Percentiles rank a stretch among this genome's conserved stretches.
Conservation (phyloP, 169 alveolate species). For the Plasmodium gallinaceum region DNA sequence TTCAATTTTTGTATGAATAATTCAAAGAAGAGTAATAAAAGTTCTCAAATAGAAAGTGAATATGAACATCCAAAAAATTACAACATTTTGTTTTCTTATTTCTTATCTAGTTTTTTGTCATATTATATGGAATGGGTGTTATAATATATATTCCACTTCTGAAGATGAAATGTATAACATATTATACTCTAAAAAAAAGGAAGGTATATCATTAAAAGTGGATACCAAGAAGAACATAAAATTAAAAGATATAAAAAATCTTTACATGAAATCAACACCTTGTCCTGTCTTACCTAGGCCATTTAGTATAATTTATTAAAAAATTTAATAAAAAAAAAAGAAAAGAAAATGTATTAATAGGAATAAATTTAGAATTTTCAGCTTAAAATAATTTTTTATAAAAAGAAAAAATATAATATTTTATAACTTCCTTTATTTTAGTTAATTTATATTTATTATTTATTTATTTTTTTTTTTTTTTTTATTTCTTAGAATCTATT, state of each 20-base stretch:
- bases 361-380: background rate
- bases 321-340: conserved; percentile 1
- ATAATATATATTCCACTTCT: conserved; percentile 57
- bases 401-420: too few species aligned
- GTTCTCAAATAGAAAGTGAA: background rate
- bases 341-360: background rate
- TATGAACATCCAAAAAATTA: conserved; percentile 48
- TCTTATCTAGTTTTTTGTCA: conserved; percentile 69
- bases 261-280: conserved; percentile 33
- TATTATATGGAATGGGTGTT: conserved; percentile 75
- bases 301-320: conserved; percentile 28
- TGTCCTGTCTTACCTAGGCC: conserved; percentile 78
- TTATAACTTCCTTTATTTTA: background rate
- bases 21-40: conserved; percentile 14
- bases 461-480: conserved; percentile 16
- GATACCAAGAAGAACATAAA: conserved; percentile 26
- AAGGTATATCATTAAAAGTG: conserved; percentile 18
- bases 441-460: background rate
- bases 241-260: conserved; percentile 19
- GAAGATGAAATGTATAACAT: conserved; percentile 65
- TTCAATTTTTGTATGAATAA: conserved; percentile 17
- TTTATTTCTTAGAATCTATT: conserved; percentile 32
- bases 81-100: conserved; percentile 34
- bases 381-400: too few species aligned
- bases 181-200: conserved; percentile 45